phyloP scores from a whole-genome alignment of 2,329 filamentous ascomycete genomes.

The Hymenoscyphus fraxineus region DNA sequence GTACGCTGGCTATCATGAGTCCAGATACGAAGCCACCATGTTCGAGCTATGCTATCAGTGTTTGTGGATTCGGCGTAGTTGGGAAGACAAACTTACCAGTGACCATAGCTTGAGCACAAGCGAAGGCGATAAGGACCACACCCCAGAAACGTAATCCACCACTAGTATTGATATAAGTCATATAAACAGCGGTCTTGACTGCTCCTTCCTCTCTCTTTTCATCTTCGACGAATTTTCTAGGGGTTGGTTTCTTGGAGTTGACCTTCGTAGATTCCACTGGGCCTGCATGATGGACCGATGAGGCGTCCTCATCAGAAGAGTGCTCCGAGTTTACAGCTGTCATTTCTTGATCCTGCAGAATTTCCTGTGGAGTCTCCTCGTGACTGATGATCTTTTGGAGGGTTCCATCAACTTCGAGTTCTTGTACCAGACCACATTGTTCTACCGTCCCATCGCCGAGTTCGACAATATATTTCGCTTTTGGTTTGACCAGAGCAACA shows the following conservation, averaged over 20 bases:
- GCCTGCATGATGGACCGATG: conserved; percentile 23
- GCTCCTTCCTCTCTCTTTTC: conserved; percentile 69
- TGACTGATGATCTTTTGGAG: conserved; percentile 55
- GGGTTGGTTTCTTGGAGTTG: conserved; percentile 43
- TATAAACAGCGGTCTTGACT: conserved; percentile 65
- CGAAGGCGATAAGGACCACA: conserved; percentile 50
- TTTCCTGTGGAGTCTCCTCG: conserved; percentile 45
- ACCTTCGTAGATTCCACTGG: conserved; percentile 44
- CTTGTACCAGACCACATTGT: conserved; percentile 60
- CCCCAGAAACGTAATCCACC: conserved; percentile 62
- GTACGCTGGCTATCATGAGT: conserved; percentile 43
- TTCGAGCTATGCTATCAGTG: conserved; percentile 39
- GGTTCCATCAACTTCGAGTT: conserved; percentile 56
- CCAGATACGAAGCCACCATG: conserved; percentile 65
- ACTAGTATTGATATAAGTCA: conserved; percentile 61
- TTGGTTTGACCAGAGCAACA: conserved; percentile 65
- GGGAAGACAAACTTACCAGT: conserved; percentile 42
- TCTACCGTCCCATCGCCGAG: conserved; percentile 65
- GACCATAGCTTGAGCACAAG: conserved; percentile 50
- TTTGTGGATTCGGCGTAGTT: not conserved
- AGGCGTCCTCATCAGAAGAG: conserved; percentile 40
- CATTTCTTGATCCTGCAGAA: conserved; percentile 46
- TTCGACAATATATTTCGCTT: conserved; percentile 70
- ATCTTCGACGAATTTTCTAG: conserved; percentile 72
- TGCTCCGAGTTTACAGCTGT: conserved; percentile 56